A percentile compares a stretch with the other conserved stretches of the same genome.
These are phyloP conservation scores for Trichoderma sp. DNA, from an alignment of 2,329 filamentous ascomycete species.

Conservation along the genomic window DNA sequence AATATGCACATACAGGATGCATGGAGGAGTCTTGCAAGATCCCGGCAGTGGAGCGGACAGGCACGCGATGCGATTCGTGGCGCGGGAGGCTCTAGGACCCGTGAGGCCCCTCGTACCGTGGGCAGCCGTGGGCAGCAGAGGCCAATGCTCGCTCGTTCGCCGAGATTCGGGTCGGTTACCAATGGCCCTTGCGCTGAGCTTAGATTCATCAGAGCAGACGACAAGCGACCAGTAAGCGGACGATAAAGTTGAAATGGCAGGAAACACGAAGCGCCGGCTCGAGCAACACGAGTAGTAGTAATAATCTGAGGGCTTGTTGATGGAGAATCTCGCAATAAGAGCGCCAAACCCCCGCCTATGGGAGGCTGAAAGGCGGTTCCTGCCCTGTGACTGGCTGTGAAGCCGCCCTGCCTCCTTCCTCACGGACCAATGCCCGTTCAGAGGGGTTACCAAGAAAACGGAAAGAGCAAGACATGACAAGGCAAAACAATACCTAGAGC, in stretches of 20 bases:
- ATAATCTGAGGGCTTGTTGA: not conserved
- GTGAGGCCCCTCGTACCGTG: too few species aligned
- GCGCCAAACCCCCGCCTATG: slow-evolving; percentile 28
- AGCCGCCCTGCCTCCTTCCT: slow-evolving; percentile 28
- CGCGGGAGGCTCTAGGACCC: not conserved
- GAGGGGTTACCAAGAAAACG: not conserved
- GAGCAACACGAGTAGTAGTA: not conserved
- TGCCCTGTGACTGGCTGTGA: slow-evolving; percentile 35
- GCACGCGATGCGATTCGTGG: slow-evolving; percentile 9
- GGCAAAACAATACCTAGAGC: not conserved
- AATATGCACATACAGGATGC: not conserved
- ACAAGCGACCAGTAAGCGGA: slow-evolving; percentile 9
- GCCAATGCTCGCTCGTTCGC: not conserved
- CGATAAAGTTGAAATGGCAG: not conserved
- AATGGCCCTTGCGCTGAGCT: not conserved
- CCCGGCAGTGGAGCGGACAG: not conserved
- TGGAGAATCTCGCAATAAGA: not conserved
- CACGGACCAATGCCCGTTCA: slow-evolving; percentile 27
- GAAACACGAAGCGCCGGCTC: slow-evolving; percentile 19
- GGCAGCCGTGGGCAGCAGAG: not conserved
- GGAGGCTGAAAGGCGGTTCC: slow-evolving; percentile 29
- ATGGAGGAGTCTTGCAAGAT: not conserved
- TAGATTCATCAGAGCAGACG: not conserved
- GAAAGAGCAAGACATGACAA: too few species aligned
- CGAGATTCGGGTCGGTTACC: not conserved